These are phyloP conservation scores for Cyathus olla DNA, from an alignment of 1,284 basidiomycete genomes.

Conservation along the genomic window DNA sequence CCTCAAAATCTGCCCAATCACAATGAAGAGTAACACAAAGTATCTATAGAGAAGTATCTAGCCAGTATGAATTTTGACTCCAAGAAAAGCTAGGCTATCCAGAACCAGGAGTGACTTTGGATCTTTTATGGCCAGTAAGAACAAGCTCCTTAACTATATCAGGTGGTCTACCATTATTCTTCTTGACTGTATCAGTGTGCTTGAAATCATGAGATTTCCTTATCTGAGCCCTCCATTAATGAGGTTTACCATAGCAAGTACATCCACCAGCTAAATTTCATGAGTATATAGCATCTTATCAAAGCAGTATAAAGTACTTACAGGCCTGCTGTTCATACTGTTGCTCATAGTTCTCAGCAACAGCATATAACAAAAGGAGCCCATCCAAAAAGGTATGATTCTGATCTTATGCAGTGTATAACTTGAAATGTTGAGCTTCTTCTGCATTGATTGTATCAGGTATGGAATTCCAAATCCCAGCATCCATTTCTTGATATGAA, in stretches of 20 bases:
- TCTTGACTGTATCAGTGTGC: slow-evolving; percentile 3
- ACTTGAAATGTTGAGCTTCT: slow-evolving; percentile 30
- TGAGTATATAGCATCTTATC: no score
- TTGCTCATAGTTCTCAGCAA: not conserved
- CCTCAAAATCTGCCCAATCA: not conserved
- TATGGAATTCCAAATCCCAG: slow-evolving; percentile 22
- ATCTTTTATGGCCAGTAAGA: not conserved
- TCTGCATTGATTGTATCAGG: slow-evolving; percentile 31
- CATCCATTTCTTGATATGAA: slow-evolving; percentile 21
- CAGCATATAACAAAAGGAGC: not conserved
- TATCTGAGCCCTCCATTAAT: no score
- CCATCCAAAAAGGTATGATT: slow-evolving; percentile 21
- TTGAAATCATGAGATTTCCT: no score
- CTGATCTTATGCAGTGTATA: slow-evolving; percentile 21
- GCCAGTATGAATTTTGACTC: not conserved
- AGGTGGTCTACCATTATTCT: slow-evolving; percentile 16
- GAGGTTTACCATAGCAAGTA: no score
- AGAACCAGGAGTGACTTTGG: no score
- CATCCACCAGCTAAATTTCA: no score
- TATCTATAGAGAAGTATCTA: not conserved
- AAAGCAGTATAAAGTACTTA: no score
- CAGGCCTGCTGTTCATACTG: no score
- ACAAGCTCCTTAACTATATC: slow-evolving; percentile 14
- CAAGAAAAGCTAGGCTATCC: not conserved
- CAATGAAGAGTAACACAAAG: not conserved